These are phyloP conservation scores for Pseudogymnoascus sp. DNA, from an alignment of 2,329 filamentous ascomycete species.

Conservation along the genomic window DNA sequence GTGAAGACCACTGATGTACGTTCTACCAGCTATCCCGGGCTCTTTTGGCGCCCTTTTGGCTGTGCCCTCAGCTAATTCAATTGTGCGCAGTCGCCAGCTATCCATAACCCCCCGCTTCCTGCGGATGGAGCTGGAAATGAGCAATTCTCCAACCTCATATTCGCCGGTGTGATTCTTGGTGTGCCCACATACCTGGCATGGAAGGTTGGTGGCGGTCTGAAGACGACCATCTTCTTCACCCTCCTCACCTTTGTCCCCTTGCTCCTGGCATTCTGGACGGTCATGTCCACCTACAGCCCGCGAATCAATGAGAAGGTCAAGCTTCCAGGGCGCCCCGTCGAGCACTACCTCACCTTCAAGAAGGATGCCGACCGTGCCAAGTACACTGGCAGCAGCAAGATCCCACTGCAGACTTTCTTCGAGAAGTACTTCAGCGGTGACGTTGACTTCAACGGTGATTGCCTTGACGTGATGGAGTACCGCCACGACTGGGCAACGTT, in stretches of 20 bases:
- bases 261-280: constrained; percentile 22
- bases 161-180: constrained; percentile 19
- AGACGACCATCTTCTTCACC: constrained; percentile 18
- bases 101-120: constrained; percentile 22
- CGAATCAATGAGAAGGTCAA: constrained; percentile 26
- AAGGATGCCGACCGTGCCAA: constrained; percentile 20
- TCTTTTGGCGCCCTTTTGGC: neutral
- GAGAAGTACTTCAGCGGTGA: constrained; percentile 29
- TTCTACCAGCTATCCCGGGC: constrained; percentile 10
- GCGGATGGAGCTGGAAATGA: constrained; percentile 24
- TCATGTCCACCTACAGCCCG: constrained; percentile 21
- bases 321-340: constrained; percentile 22
- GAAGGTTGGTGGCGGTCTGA: constrained; percentile 17
- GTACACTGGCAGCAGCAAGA: constrained; percentile 24
- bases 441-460: constrained; percentile 31
- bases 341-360: constrained; percentile 28
- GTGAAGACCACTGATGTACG: constrained; percentile 24
- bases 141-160: constrained; percentile 23
- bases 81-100: constrained; percentile 22
- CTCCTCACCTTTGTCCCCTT: constrained; percentile 20
- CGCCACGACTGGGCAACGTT: constrained; percentile 31
- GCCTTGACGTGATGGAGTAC: constrained; percentile 30
- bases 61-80: neutral
- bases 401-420: constrained; percentile 26
- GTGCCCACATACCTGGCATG: constrained; percentile 21